Percentiles rank a stretch among this genome's conserved stretches.
Evolutionary conservation across 2,329 filamentous ascomycete species (phyloP).

Genomic region (Beauveria caledonica): DNA sequence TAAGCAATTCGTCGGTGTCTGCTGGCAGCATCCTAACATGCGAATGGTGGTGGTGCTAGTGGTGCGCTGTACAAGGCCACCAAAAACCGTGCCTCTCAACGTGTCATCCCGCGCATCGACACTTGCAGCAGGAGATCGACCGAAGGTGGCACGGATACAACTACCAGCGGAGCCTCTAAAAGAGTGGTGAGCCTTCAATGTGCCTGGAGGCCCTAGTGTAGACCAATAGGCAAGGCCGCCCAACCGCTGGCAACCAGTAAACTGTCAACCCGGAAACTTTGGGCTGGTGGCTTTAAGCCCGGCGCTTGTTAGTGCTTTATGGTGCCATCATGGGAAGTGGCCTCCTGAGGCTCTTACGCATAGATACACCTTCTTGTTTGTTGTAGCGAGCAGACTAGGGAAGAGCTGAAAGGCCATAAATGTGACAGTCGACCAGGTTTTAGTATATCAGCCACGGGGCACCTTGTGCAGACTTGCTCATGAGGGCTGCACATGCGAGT

Average conservation of each 20-base stretch:
- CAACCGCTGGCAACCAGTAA: not conserved
- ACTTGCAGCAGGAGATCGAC: slow-evolving; percentile 7
- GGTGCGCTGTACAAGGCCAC: slow-evolving; percentile 4
- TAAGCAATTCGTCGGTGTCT: not conserved
- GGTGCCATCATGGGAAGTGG: slow-evolving; percentile 2
- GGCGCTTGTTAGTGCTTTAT: slow-evolving; percentile 1
- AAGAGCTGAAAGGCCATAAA: not conserved
- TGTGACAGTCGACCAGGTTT: not conserved
- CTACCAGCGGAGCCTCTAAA: not conserved
- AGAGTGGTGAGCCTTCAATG: not conserved
- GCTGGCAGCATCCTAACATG: not conserved
- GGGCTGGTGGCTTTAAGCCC: slow-evolving; percentile 4
- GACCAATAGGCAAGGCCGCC: not conserved
- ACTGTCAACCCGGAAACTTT: not conserved
- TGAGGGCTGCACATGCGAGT: not conserved
- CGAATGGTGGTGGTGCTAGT: not conserved
- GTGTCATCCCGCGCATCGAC: slow-evolving; percentile 6
- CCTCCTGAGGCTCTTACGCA: slow-evolving; percentile 2
- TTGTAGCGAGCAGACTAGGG: not conserved
- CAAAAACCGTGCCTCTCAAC: slow-evolving; percentile 5
- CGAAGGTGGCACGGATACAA: not conserved
- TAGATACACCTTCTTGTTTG: not conserved
- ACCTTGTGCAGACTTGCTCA: not conserved
- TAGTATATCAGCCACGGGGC: not conserved
- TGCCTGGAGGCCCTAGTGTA: not conserved